Evolutionary conservation across 225 moss, liverwort and hornwort species (phyloP).

Genomic region (Marchantia polymorpha): DNA sequence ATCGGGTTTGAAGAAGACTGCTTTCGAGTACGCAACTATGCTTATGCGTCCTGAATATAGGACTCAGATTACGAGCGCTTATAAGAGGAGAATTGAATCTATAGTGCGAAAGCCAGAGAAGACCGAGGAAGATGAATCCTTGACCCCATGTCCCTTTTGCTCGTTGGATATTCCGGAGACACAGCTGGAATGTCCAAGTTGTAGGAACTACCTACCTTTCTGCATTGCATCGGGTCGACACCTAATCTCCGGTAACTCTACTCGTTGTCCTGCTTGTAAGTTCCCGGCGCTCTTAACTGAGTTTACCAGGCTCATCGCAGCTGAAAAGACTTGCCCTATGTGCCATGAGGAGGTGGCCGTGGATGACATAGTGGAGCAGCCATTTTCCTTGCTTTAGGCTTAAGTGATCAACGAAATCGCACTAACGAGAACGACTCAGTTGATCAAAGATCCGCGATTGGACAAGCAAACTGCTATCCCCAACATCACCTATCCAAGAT

Average conservation of each 20-base stretch:
- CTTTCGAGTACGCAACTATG: constrained; percentile 71
- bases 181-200: constrained; percentile 19
- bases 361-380: neutral
- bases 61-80: constrained; percentile 54
- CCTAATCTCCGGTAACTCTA: neutral
- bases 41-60: constrained; percentile 59
- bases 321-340: constrained; percentile 16
- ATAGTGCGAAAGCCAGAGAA: constrained; percentile 70
- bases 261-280: constrained; percentile 10
- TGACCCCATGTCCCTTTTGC: constrained; percentile 20
- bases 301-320: constrained; percentile 3
- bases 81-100: constrained; percentile 70
- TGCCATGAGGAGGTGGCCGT: constrained; percentile 13
- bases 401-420: too few relatives aligned
- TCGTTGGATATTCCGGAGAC: neutral
- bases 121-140: constrained; percentile 27
- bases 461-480: too few relatives aligned
- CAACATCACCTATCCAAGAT: too few relatives aligned
- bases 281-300: constrained; percentile 14
- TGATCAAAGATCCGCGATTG: too few relatives aligned
- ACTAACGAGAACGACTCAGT: too few relatives aligned
- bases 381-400: neutral
- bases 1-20: constrained; percentile 64
- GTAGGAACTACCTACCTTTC: constrained; percentile 20
- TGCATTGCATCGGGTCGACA: constrained; percentile 20